Evolutionary conservation across 768 basidiomycete genomes (phyloP), one percentile per base, ranked within the genome.

Genomic region (Mycena sanguinolenta): DNA sequence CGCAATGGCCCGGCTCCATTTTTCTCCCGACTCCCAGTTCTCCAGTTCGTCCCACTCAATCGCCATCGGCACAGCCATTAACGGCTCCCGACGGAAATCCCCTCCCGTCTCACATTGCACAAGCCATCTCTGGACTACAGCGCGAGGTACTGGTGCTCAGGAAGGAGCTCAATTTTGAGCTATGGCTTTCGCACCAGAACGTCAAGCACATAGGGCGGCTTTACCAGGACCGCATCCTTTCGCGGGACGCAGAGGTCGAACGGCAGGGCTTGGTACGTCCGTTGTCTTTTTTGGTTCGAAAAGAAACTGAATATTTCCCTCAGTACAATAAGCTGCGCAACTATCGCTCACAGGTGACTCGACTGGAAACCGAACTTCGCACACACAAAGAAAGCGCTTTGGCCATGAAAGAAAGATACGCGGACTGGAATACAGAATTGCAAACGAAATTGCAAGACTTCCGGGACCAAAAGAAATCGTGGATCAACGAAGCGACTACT

Each of bases 321-420:
- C 76, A 95, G 94, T 93, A 92, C 76, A 95, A 95, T 79, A 94
- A 92, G 75, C 81, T 95, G 62, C 91, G 92, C 63, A 92, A 92
- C 71, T 93, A 94, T 77, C 90, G 91, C 59, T 80, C 85, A 2
- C 89, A 91, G 76, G 91, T 95, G 28, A 85, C 86, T 19, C 83
- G 83, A 25, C 85, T 96, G 12, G 90, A 94, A 71, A 85, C 81
- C 39, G 91, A 95, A 69, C 84, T 96, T 36, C 89, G 86, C 54
- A 90, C 92, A 53, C 90, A 95, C 70, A 93, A 91, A 69, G 85
- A 87, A 39, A 92, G 94, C 73, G 91, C 94, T 0, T 86, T 89
- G 2, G 88, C 87, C 17, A 89, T 91, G 3, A 94, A 94, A 77
- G 88, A 90, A 69, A 92, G 93, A 74, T 95, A 94, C 75, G 88